Evolutionary conservation across 1,139 yeast genomes (phyloP), one percentile per base, ranked within the genome.

Genomic region (Kodamaea derodonti): DNA sequence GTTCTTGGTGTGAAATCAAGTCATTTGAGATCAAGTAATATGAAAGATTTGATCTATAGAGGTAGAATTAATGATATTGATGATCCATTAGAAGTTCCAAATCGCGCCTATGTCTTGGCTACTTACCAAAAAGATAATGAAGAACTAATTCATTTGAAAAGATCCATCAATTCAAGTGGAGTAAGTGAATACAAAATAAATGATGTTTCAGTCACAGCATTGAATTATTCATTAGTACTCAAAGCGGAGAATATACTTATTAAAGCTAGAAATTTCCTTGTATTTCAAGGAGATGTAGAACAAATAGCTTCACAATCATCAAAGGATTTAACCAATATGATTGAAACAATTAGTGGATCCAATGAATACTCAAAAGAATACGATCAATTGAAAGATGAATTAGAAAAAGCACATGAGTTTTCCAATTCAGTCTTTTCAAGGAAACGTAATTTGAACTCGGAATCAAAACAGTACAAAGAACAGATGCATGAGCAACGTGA

Each of bases 251-350:
- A 86, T 49, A 88, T 94, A 39, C 64, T 90, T 42, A 84, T 88
- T 45, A 86, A 85, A 53, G 97, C 97, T 2, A 76, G 90, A 50
- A 90, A 94, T 57, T 92, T 92, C 52, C 63, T 92, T 43, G 97
- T 94, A 12, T 90, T 92, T 55, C 98, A 92, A 63, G 98, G 98
- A 37, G 97, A 92, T 54, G 95, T 92, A 31, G 98, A 92, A 55
- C 84, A 83, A 47, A 81, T 92, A 34, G 98, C 98, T 0, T 75
- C 95, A 2, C 95, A 90, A 54, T 79, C 92, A 0, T 78, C 97
- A 0, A 60, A 62, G 29, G 95, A 87, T 31, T 67, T 92, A 41
- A 78, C 95, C 3, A 71, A 65, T 32, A 60, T 90, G 43, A 65
- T 94, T 36, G 99, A 92, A 58, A 80, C 78, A 17, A 79, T 92